Conservation (phyloP, 768 basidiomycete species). For the Daedaleopsis nitida region DNA sequence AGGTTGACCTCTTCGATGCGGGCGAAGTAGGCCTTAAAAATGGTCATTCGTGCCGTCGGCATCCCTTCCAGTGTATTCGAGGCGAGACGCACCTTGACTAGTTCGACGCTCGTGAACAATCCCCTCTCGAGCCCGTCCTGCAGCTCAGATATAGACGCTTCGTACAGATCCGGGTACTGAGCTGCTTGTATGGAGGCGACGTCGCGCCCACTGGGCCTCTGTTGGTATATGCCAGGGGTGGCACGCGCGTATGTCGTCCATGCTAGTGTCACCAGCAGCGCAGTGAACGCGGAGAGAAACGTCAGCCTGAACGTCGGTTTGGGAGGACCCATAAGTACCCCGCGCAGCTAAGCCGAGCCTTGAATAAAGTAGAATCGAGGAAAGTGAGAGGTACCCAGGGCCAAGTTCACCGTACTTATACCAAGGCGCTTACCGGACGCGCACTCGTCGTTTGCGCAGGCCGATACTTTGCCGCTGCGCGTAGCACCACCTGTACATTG, state of each 20-base stretch:
- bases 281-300: not conserved
- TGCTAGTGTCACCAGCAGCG: not conserved
- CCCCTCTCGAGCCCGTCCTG: constrained; percentile 47
- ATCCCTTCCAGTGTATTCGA: not conserved
- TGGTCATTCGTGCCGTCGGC: not conserved
- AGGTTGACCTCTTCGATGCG: constrained; percentile 70
- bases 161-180: constrained; percentile 55
- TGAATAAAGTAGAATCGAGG: too few species aligned
- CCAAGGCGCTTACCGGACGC: too few species aligned
- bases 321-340: not conserved
- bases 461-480: too few species aligned
- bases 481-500: too few species aligned
- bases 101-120: constrained; percentile 58
- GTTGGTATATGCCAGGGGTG: not conserved
- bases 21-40: constrained; percentile 58
- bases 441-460: too few species aligned
- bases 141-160: constrained; percentile 56
- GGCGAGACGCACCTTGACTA: constrained; percentile 49
- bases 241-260: not conserved
- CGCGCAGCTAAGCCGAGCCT: too few species aligned
- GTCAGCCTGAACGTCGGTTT: not conserved
- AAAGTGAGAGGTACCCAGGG: too few species aligned
- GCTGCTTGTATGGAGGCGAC: too few species aligned
- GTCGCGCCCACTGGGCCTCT: not conserved
- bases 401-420: too few species aligned